Evolutionary conservation across 805 yeast species (phyloP), one percentile per base, ranked within the genome.

Genomic region (Barnettozyma populi): DNA sequence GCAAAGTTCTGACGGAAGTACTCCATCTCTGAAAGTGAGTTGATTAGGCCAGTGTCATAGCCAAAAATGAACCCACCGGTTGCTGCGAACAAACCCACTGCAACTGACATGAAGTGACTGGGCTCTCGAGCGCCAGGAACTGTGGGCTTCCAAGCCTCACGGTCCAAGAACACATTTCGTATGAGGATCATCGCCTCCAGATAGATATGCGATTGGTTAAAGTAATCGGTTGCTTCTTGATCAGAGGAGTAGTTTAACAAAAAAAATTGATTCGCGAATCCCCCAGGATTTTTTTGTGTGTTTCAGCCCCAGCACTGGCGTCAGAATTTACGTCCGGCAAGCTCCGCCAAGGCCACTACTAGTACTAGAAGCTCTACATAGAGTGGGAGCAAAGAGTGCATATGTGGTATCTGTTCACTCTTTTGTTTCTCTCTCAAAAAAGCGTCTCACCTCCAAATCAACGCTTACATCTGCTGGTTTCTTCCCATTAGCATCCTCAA

Each of bases 61-160:
- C 96, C 96, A 62, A 84, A 89, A 37, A 89, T 69, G 61, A 89
- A 86, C 0, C 96, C 97, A 24, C 96, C 96, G n/a, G 86, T 76
- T 13, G 96, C 95, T 10, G 94, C 92, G 50, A 88, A 82, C 20
- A 79, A 61, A 49, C 95, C 96, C 4, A 89, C 90, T 8, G 76
- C 68, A 31, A 86, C 64, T 4, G 95, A 88, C 74, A 83, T 79
- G 40, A 73, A 66, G 3, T 82, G 72, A 0, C 88, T 79, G 56
- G 71, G 76, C 4, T 54, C 57, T 43, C 57, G 64, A 0, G 76
- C 60, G 2, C 61, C 62, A 19, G 63, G 62, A 4, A 58, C 50
- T 14, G 18, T 7, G 9, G 36, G 36, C n/a, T 31, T 41, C 19
- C 23, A 8, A 10, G 19, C 45, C 21, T 47, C 31, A 3, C 56